Base-by-base conservation (phyloP, 768 basidiomycete genomes). In the Mycena belliarum region DNA sequence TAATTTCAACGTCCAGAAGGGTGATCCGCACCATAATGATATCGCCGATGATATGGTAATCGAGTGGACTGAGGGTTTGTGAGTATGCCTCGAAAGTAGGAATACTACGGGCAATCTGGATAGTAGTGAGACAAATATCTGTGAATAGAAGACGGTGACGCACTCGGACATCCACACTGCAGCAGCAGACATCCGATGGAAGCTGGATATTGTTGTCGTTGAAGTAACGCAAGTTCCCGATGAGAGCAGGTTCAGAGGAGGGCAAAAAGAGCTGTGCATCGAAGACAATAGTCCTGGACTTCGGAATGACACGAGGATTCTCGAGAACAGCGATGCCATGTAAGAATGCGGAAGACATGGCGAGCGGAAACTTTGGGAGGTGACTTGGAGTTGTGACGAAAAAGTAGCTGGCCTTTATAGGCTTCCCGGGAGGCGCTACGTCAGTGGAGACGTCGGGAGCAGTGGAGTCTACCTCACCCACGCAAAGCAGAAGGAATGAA, bases 81-180 rank as follows among this genome's bases (percentile, higher is more conserved):
- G 52, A 54, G 24, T 26, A 54, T 6, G 46, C 52, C 18, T 54
- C 52, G 24, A 46, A 21, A 23, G 43, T 54, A 15, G 52, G 44
- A 15, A 35, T 14, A 10, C 33, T 46, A 20, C 52, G 52, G 2
- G 43, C 52, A 12, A 28, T 4, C 44, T 54, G 9, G 10, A 45
- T 20, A 20, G 9, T 20, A 6, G 21, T 10, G 14, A 11, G 2
- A 4, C 1, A 4, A 52, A 6, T 21, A 18, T 7, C n/a, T n/a
- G 38, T 6, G 18, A 40, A n/a, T 4, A 40, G n/a, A 20, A 20
- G 32, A 32, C 29, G 7, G 29, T 32, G 7, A 52, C 26, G 14
- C 24, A 35, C 51, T 0, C 24, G 21, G 2, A 52, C 43, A 6
- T 35, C 23, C 2, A 40, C 38, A n/a, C 12, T 16, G 42, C 41